Percentiles rank a stretch among this genome's conserved stretches.
Evolutionary conservation across 1,139 yeast genomes (phyloP).

Genomic region (Wickerhamomyces sp.): DNA sequence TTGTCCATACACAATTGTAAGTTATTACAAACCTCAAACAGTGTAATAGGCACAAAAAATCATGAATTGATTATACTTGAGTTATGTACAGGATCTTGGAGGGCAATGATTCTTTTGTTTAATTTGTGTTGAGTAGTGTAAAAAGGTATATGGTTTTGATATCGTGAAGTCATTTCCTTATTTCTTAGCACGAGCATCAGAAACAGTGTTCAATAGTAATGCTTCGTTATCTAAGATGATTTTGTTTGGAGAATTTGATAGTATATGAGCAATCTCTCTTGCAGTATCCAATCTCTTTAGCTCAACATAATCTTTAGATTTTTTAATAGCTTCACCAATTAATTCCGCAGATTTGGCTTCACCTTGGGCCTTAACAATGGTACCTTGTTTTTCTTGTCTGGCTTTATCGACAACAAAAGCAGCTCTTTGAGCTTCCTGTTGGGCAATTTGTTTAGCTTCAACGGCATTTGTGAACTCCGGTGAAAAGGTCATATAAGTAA

Average conservation of each 20-base stretch:
- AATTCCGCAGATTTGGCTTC: slow-evolving; percentile 97
- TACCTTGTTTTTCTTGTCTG: slow-evolving; percentile 93
- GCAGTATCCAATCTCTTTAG: slow-evolving; percentile 97
- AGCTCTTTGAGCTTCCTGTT: slow-evolving; percentile 98
- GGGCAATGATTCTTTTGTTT: neutral
- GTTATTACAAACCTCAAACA: too few species aligned
- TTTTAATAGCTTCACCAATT: slow-evolving; percentile 98
- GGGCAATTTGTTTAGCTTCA: slow-evolving; percentile 98
- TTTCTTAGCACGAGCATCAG: slow-evolving; percentile 43
- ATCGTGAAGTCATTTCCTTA: slow-evolving; percentile 3
- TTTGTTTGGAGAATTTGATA: slow-evolving; percentile 85
- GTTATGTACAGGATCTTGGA: neutral
- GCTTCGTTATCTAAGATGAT: slow-evolving; percentile 91
- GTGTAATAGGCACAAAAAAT: too few species aligned
- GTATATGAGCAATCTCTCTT: slow-evolving; percentile 83
- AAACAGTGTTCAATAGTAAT: slow-evolving; percentile 79
- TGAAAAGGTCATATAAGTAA: slow-evolving; percentile 93
- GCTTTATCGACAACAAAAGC: slow-evolving; percentile 97
- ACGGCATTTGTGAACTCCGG: slow-evolving; percentile 98
- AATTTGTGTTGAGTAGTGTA: neutral
- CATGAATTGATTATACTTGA: too few species aligned
- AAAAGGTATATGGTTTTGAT: neutral
- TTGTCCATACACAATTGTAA: too few species aligned
- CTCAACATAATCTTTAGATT: slow-evolving; percentile 92
- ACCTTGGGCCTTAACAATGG: slow-evolving; percentile 96